Percentiles rank a stretch among this genome's conserved stretches.
These are phyloP conservation scores for Rhizopogon sp. DNA, from an alignment of 768 basidiomycete genomes.

Conservation along the genomic window DNA sequence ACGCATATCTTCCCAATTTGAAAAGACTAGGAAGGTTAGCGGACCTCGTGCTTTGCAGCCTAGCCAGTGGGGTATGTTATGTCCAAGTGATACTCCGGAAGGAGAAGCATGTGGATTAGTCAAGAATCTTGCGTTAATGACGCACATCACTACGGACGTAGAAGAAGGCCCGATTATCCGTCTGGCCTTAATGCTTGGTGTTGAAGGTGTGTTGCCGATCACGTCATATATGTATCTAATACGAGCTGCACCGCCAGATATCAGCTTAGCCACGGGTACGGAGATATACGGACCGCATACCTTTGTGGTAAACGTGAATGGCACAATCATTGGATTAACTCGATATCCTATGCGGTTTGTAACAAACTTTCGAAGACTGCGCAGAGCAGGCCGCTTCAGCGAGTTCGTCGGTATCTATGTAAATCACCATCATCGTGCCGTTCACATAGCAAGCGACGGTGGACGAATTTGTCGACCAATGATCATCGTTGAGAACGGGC, in stretches of 20 bases:
- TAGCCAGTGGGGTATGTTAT: constrained; percentile 98
- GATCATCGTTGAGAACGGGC: constrained; percentile 89
- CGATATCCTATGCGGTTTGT: constrained; percentile 84
- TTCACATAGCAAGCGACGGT: constrained; percentile 96
- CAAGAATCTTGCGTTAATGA: constrained; percentile 98
- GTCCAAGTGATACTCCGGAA: constrained; percentile 98
- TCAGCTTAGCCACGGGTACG: constrained; percentile 84
- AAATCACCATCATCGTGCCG: constrained; percentile 90
- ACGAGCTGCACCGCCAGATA: constrained; percentile 50
- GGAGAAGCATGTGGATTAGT: constrained; percentile 98
- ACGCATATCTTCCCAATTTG: constrained; percentile 96
- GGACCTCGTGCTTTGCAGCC: constrained; percentile 96
- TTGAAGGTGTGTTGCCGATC: constrained; percentile 67
- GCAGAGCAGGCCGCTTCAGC: constrained; percentile 86
- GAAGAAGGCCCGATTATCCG: constrained; percentile 92
- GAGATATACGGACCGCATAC: constrained; percentile 94
- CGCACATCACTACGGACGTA: constrained; percentile 98
- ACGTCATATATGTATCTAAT: constrained; percentile 7
- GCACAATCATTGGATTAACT: constrained; percentile 91
- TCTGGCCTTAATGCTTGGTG: constrained; percentile 91
- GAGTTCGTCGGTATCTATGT: constrained; percentile 97
- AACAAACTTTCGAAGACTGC: constrained; percentile 82
- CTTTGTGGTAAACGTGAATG: constrained; percentile 96
- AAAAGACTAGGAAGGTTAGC: constrained; percentile 98
- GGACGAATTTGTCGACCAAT: constrained; percentile 96